Evolutionary conservation across 768 basidiomycete species (phyloP).

Genomic region (Pleurotus platypus): DNA sequence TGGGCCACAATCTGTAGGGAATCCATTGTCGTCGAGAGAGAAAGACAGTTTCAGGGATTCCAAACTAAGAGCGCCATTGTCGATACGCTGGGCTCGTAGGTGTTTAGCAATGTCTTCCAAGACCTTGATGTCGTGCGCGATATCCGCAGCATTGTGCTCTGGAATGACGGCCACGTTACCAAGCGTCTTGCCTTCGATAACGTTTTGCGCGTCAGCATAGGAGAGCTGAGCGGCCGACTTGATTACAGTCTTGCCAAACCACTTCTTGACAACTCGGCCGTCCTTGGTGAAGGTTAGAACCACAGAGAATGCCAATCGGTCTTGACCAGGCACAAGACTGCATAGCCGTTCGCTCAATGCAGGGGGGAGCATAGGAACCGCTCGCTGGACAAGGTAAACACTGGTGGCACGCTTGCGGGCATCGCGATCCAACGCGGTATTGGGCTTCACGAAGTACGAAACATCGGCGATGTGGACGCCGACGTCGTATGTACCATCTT

Average conservation of each 20-base stretch:
- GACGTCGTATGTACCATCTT: constrained; percentile 89
- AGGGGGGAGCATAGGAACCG: constrained; percentile 96
- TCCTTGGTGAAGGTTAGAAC: constrained; percentile 84
- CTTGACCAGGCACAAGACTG: constrained; percentile 83
- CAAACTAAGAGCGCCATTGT: constrained; percentile 74
- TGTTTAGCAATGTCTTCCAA: constrained; percentile 70
- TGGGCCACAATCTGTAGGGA: constrained; percentile 76
- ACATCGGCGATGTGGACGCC: constrained; percentile 98
- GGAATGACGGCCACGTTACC: constrained; percentile 47
- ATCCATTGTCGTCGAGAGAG: constrained; percentile 71
- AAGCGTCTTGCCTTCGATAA: constrained; percentile 71
- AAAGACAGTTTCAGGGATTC: constrained; percentile 73
- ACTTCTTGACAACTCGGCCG: constrained; percentile 79
- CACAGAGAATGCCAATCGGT: constrained; percentile 88
- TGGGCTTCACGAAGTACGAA: constrained; percentile 90
- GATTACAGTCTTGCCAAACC: constrained; percentile 92
- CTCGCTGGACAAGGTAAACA: constrained; percentile 94
- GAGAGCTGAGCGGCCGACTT: constrained; percentile 86
- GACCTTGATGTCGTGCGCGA: constrained; percentile 73
- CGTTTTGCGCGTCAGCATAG: constrained; percentile 77
- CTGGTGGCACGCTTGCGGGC: constrained; percentile 96
- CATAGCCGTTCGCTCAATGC: constrained; percentile 91
- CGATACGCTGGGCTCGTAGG: constrained; percentile 67
- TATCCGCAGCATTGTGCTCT: constrained; percentile 54
- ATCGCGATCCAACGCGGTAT: constrained; percentile 97